Evolutionary conservation across 192 early-diverging fungal species (phyloP), one percentile per base, ranked within the genome.

Genomic region (Mortierella claussenii): DNA sequence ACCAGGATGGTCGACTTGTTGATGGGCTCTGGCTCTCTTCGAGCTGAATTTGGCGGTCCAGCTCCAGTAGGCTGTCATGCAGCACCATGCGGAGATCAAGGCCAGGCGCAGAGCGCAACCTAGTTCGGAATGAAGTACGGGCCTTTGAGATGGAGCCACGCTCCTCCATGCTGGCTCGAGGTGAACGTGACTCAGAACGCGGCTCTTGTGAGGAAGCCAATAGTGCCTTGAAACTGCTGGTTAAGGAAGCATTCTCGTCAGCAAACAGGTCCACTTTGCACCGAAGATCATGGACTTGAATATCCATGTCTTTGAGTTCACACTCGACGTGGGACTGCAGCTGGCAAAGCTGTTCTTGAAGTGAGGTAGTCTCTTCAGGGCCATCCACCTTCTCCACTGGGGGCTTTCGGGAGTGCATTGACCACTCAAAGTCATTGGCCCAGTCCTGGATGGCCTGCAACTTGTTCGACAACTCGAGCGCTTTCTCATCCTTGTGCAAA

Each of bases 1-100:
- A 27, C 15, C 63, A 76, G 0, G 63, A 55, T 6, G 56, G 50
- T 32, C 48, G 56, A 21, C 49, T 49, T n/a, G 26, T 31, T 15
- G 48, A 52, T 5, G 52, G 2, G 2, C 11, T 8, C 13, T 45
- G 40, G 51, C 24, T 24, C 5, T 62, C 58, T 3, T 75, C 63
- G 0, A 30, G 20, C 9, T 48, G 49, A 31, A 76, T 66, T 24
- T 57, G 40, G 7, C 53, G 63, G 33, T 76, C 65, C 12, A 76
- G 23, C 36, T 76, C 59, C 27, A 55, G 28, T 12, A 76, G 65
- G 40, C 64, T 67, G 26, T 76, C 61, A 11, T 49, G 43, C 10
- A 76, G 40, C 18, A 67, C 53, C 36, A 24, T 56, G 4, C 47
- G 64, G 9, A 75, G 51, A 27, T 59, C 50, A 3, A 44, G 45